Base-by-base conservation (phyloP, 2,329 filamentous ascomycete species). In the Aspergillus arachidicola region DNA sequence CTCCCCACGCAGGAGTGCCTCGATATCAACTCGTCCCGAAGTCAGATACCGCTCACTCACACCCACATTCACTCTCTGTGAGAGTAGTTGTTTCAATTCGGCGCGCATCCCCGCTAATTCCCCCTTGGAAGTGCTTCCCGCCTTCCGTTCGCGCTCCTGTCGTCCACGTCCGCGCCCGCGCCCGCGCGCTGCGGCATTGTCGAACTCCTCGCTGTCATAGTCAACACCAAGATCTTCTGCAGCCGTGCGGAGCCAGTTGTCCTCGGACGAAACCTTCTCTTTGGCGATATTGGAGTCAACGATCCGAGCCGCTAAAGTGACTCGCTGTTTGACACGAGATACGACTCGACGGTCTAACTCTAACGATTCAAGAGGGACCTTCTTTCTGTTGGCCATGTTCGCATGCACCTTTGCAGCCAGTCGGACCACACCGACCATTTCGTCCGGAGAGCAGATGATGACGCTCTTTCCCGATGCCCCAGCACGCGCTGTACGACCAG, bases 151-250 rank as follows among this genome's bases (percentile, higher is more conserved):
- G 79, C 91, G 91, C 79, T 88, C 84, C 79, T 90, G 90, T 45
- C 87, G 87, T 9, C 93, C 93, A 41, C 92, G 84, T 5, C 93
- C 93, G 55, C 93, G 85, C 0, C 91, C 90, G 12, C 72, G 70
- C 11, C 67, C 71, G 26, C 69, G 67, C 28, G 68, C 66, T 59
- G 82, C 84, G 7, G 88, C 87, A 68, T 91, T 82, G 50, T 86
- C 91, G 65, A 97, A 90, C 53, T 96, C 93, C 41, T 96, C 93
- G 64, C 88, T 91, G 74, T 98, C 93, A 74, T 96, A 97, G 58
- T 97, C 94, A 0, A 98, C 92, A 0, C 95, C 95, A 0, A 99
- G 84, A 67, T 98, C 94, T 62, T 97, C 93, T 0, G 95, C 95
- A 0, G 93, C 94, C 55, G 87, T 87, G 50, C 88, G 87, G 70